Base-by-base conservation (phyloP, 805 yeast species). In the Kodamaea kakaduensis region DNA sequence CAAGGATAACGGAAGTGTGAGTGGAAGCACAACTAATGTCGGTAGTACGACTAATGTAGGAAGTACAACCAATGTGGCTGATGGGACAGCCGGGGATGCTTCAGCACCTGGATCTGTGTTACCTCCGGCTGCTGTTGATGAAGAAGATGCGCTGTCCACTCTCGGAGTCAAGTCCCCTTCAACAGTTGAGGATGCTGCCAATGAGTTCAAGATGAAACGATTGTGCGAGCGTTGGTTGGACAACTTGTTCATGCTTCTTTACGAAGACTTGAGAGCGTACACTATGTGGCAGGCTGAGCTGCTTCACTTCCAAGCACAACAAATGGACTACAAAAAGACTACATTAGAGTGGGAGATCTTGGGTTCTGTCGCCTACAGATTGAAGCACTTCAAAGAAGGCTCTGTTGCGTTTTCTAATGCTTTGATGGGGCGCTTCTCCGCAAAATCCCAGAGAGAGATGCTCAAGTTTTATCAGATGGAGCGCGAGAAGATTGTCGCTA, bases 221-320 rank as follows among this genome's bases (percentile, higher is more conserved):
- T 64, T 80, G 26, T 80, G 87, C 61, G 86, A 80, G 53, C 68
- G 85, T 50, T 80, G 87, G 87, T 64, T 80, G 41, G 87, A 80
- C 56, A 78, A 78, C 51, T 56, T 80, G 41, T 80, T 80, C 52
- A 77, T 80, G 84, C 52, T 79, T 6, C 56, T 80, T 23, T 80
- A 79, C 49, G 86, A 80, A 48, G 95, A 84, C 53, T 69, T 84
- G 49, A 70, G 84, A 51, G 78, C 85, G 1, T 90, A 84, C 56
- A 87, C 96, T 1, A 75, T 86, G 71, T 90, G 96, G 93, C 89
- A 88, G 56, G 88, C 96, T 0, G 96, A 93, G 56, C 73, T 75
- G 46, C 75, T 88, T 43, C 96, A 90, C 59, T 82, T 84, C 62
- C 88, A 84, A 57, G 86, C 94, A 5, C 95, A 87, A 56, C 85